Evolutionary conservation across 2,329 filamentous ascomycete genomes (phyloP).

Genomic region (Pseudopithomyces chartarum): DNA sequence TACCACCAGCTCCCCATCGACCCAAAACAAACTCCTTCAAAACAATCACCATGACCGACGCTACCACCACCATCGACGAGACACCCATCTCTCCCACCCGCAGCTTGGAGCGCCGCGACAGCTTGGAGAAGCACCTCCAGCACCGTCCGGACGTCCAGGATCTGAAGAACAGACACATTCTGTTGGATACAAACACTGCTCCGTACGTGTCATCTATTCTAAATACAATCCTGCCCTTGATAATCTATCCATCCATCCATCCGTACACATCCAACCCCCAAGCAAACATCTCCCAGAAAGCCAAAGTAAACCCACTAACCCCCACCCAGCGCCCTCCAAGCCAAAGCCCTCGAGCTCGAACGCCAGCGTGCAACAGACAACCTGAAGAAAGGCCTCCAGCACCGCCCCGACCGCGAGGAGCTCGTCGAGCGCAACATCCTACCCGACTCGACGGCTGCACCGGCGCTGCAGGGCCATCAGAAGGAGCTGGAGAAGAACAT

Average conservation of each 20-base stretch:
- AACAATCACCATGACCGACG: constrained; percentile 29
- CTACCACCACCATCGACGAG: constrained; percentile 38
- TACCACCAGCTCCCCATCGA: neutral
- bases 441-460: constrained; percentile 76
- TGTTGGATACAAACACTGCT: constrained; percentile 69
- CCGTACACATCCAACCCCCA: neutral
- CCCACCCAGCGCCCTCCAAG: constrained; percentile 62
- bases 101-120: constrained; percentile 65
- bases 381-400: constrained; percentile 67
- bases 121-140: constrained; percentile 55
- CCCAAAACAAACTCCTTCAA: constrained; percentile 1
- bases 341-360: constrained; percentile 65
- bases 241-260: neutral
- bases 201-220: constrained; percentile 55
- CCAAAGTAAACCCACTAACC: neutral
- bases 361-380: constrained; percentile 61
- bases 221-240: neutral
- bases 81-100: constrained; percentile 49
- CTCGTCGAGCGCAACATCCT: constrained; percentile 89
- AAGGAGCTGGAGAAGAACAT: constrained; percentile 87
- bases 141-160: constrained; percentile 60
- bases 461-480: constrained; percentile 78
- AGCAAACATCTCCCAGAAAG: too few species aligned
- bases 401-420: constrained; percentile 71
- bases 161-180: constrained; percentile 70